phyloP scores from a whole-genome alignment of 352 stramenopile genomes.

The Plasmopara muralis region DNA sequence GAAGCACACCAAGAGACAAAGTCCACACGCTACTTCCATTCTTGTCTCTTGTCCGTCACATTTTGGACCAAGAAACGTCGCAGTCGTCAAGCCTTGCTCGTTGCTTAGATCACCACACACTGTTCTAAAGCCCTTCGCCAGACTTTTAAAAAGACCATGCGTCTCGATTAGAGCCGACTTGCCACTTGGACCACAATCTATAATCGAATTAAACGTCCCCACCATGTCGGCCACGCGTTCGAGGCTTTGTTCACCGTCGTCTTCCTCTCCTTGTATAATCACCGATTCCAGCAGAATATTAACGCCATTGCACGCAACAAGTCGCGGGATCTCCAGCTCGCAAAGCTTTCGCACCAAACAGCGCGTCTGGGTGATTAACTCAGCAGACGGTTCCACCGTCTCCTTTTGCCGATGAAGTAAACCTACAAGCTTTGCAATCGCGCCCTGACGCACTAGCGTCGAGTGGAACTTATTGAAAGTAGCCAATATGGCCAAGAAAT shows the following conservation, averaged over 20 bases:
- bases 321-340: constrained; percentile 50
- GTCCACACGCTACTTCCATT: constrained; percentile 42
- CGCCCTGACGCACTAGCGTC: constrained; percentile 45
- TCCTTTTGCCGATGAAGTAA: constrained; percentile 49
- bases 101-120: constrained; percentile 22
- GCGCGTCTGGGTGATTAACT: constrained; percentile 32
- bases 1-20: constrained; percentile 48
- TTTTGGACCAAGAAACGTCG: constrained; percentile 14
- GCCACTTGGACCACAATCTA: constrained; percentile 36
- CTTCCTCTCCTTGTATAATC: constrained; percentile 17
- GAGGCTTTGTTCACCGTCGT: constrained; percentile 5
- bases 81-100: constrained; percentile 11
- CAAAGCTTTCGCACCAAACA: constrained; percentile 51
- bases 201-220: constrained; percentile 57
- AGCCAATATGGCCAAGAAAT: constrained; percentile 38
- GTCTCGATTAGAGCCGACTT: constrained; percentile 47
- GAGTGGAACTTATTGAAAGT: constrained; percentile 26
- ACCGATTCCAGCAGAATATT: constrained; percentile 45
- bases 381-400: constrained; percentile 12
- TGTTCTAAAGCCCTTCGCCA: constrained; percentile 28
- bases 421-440: constrained; percentile 46
- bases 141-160: constrained; percentile 33
- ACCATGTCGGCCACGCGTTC: constrained; percentile 42
- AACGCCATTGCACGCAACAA: constrained; percentile 60
- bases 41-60: constrained; percentile 24